Percentiles rank a stretch among this genome's conserved stretches.
Conservation (phyloP, 768 basidiomycete genomes). For the Chalciporus piperatus region DNA sequence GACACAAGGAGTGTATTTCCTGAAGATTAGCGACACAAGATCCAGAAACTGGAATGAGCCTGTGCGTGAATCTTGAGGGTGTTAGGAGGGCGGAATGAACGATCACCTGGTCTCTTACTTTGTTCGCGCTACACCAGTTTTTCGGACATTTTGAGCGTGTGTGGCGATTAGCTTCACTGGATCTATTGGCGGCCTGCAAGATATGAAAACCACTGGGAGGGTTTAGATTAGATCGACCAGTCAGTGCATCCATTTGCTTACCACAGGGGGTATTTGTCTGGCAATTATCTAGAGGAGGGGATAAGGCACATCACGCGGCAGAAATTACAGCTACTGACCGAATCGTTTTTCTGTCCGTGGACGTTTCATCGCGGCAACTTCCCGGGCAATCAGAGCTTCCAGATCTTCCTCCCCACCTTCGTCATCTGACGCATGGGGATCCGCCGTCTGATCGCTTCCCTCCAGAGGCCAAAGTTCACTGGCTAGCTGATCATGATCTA, state of each 20-base stretch:
- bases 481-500: constrained; percentile 51
- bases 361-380: constrained; percentile 67
- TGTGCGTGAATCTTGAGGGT: constrained; percentile 56
- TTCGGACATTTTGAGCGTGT: constrained; percentile 59
- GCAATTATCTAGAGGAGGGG: constrained; percentile 54
- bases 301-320: background rate
- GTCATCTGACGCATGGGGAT: constrained; percentile 29
- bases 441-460: constrained; percentile 23
- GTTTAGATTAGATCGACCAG: background rate
- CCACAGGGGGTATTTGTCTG: constrained; percentile 80
- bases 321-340: constrained; percentile 39
- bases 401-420: constrained; percentile 48
- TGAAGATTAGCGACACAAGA: constrained; percentile 65
- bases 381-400: constrained; percentile 69
- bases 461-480: constrained; percentile 65
- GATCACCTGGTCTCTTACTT: constrained; percentile 40
- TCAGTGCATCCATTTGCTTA: constrained; percentile 24
- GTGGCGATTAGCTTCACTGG: constrained; percentile 67
- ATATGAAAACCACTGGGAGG: constrained; percentile 68
- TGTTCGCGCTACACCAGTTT: constrained; percentile 63
- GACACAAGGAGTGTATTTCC: constrained; percentile 66
- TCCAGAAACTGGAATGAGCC: constrained; percentile 67
- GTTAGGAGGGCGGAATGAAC: background rate
- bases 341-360: constrained; percentile 63
- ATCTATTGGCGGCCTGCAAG: constrained; percentile 74